These are phyloP conservation scores for Wickerhamiella domercqiae DNA, from an alignment of 805 yeast genomes.

Conservation along the genomic window DNA sequence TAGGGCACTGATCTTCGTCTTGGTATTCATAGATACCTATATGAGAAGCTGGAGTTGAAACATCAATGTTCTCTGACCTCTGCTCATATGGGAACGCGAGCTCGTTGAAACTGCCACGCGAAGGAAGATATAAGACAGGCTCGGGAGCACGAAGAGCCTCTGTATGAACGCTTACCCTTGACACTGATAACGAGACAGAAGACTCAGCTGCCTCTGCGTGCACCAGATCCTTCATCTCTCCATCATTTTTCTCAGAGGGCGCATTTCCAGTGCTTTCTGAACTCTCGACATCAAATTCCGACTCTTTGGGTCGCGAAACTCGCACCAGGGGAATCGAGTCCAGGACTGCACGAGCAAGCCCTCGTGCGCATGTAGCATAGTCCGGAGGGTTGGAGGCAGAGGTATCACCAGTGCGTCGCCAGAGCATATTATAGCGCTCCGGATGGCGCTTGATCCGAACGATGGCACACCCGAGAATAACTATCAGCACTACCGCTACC, in stretches of 20 bases:
- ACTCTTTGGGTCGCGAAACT: slow-evolving; percentile 7
- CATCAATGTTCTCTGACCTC: no score
- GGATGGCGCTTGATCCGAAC: slow-evolving; percentile 24
- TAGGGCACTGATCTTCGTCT: slow-evolving; percentile 40
- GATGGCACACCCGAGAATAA: slow-evolving; percentile 22
- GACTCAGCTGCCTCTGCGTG: no score
- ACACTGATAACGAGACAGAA: no score
- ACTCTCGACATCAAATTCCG: no score
- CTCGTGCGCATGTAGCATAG: slow-evolving; percentile 19
- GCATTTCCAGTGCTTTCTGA: neutral
- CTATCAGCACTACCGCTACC: slow-evolving; percentile 2
- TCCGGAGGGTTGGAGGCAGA: slow-evolving; percentile 1
- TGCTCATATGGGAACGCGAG: no score
- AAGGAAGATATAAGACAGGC: no score
- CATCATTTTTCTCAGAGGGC: neutral
- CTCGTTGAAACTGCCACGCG: no score
- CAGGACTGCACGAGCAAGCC: slow-evolving; percentile 25
- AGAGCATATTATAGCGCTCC: slow-evolving; percentile 17
- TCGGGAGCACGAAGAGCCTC: no score
- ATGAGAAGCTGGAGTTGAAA: no score
- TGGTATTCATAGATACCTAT: slow-evolving; percentile 4
- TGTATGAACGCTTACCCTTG: no score
- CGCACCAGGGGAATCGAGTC: slow-evolving; percentile 24
- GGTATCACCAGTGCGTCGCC: neutral
- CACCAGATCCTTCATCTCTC: no score